phyloP scores from a whole-genome alignment of 1,284 basidiomycete genomes.

The Butyriboletus regius region DNA sequence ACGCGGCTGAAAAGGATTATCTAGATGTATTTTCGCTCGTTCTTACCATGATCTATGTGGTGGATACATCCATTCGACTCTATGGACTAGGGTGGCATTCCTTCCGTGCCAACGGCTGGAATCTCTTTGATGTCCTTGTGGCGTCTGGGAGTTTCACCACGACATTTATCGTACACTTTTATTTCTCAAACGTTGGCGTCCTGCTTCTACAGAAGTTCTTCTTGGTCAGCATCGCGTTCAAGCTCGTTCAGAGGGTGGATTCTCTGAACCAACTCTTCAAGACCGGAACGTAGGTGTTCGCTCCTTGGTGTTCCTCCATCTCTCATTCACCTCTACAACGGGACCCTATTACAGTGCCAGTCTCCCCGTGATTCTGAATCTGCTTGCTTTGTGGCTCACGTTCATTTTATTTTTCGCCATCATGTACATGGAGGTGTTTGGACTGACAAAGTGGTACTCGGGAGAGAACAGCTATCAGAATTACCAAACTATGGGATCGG shows the following conservation, averaged over 20 bases:
- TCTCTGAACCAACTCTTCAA: slow-evolving; percentile 94
- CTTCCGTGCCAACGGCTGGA: slow-evolving; percentile 86
- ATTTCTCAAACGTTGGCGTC: slow-evolving; percentile 42
- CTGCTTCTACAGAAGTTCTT: slow-evolving; percentile 90
- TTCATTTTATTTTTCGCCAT: slow-evolving; percentile 91
- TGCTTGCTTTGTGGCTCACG: slow-evolving; percentile 85
- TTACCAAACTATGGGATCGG: slow-evolving; percentile 72
- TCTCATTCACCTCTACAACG: not conserved
- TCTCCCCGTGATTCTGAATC: slow-evolving; percentile 78
- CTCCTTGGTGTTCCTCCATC: not conserved
- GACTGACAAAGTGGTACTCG: slow-evolving; percentile 80
- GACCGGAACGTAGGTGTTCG: slow-evolving; percentile 71
- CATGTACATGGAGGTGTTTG: slow-evolving; percentile 86
- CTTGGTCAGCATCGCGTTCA: slow-evolving; percentile 87
- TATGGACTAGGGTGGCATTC: slow-evolving; percentile 80
- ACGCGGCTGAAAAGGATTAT: slow-evolving; percentile 6
- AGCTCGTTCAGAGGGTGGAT: slow-evolving; percentile 85
- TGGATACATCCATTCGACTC: slow-evolving; percentile 75
- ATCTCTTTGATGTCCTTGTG: slow-evolving; percentile 82
- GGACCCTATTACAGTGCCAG: slow-evolving; percentile 54
- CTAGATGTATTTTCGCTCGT: slow-evolving; percentile 71
- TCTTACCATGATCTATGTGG: slow-evolving; percentile 66
- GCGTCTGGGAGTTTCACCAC: slow-evolving; percentile 79
- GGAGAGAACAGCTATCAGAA: slow-evolving; percentile 70
- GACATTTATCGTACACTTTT: slow-evolving; percentile 68